Base-by-base conservation (phyloP, 2,329 filamentous ascomycete species). In the Karstenula rhodostoma region DNA sequence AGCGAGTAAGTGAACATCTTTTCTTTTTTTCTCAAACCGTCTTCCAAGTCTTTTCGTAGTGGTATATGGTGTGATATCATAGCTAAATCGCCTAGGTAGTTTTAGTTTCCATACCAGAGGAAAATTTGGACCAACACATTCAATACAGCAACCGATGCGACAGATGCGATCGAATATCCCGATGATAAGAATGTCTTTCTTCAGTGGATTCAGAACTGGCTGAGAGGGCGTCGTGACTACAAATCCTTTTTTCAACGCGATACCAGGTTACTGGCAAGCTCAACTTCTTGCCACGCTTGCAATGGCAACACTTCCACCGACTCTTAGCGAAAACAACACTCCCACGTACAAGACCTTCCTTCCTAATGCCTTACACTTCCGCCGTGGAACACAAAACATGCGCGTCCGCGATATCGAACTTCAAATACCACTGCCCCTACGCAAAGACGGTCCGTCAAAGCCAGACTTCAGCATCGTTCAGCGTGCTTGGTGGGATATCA, bases 401-500 rank as follows among this genome's bases (percentile, higher is more conserved):
- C 71, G 80, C 0, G 80, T 82, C n/a, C 74, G 79, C 6, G 79
- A 83, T 57, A 67, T 81, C 15, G 80, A 82, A 62, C 73, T 82
- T 33, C 76, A 82, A 63, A 82, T 83, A 29, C 81, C 81, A 0
- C 73, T 83, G 5, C 79, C 77, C 5, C 69, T 76, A 0, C 69
- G 67, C 33, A 58, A 51, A 2, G 65, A 71, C 13, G 69, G 76
- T n/a, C 65, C 73, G 0, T 66, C 66, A 22, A 76, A 77, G 58
- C 73, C 78, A 1, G 82, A 84, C 70, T 82, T 77, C 64, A 73
- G 68, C 12, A 68, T 80, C 22, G 78, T 83, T 1, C 80, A 80
- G 55, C 74, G 75, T 4, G 82, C 82, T 0, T 84, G 82, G 82
- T 84, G 82, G 82, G 82, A 83, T 57, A 80, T 80, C 15, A 83